Evolutionary conservation across 2,329 filamentous ascomycete species (phyloP), one percentile per base, ranked within the genome.

Genomic region (Diaporthe aspalathi): DNA sequence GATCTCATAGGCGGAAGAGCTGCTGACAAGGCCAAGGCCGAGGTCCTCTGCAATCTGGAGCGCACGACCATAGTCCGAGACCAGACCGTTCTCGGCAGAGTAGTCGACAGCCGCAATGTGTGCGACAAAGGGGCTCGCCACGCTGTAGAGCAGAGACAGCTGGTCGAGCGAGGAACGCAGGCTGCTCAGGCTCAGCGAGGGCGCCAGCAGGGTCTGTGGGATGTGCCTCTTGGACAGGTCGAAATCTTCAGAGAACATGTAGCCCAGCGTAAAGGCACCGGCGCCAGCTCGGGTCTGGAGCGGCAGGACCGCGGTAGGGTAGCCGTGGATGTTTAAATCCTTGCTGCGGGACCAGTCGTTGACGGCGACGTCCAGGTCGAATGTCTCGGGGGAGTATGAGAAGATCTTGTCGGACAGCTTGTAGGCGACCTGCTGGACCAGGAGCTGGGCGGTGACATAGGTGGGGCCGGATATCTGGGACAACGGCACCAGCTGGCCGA

Each of bases 191-290:
- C 92, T 95, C 56, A 93, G 91, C 0, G 94, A 95, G 3, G 94
- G 94, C 12, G 94, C 95, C 74, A 99, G 84, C 74, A 99, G 91
- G 20, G 94, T 91, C 87, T 99, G 96, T 3, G 96, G 95, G 71
- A 98, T 91, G 79, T 96, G 91, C 76, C 95, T 91, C 87, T 96
- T 98, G 85, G 89, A 90, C 78, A 97, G 83, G 81, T 98, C 95
- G 78, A 97, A 98, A 83, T 99, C 96, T 78, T 94, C 94, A 73
- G 95, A 98, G 87, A 98, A 99, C 81, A 98, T 93, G 84, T 99
- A 99, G 70, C 96, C 96, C 62, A 99, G 88, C 27, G 96, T 94
- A 79, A 98, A 93, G 75, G 93, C 91, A 70, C 95, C 96, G 67
- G 96, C 96, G 72, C 96, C 96, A 70, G 92, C 90, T 68, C 96